Conservation (phyloP, 345 rosid species). For the Hibiscus tridactylites region DNA sequence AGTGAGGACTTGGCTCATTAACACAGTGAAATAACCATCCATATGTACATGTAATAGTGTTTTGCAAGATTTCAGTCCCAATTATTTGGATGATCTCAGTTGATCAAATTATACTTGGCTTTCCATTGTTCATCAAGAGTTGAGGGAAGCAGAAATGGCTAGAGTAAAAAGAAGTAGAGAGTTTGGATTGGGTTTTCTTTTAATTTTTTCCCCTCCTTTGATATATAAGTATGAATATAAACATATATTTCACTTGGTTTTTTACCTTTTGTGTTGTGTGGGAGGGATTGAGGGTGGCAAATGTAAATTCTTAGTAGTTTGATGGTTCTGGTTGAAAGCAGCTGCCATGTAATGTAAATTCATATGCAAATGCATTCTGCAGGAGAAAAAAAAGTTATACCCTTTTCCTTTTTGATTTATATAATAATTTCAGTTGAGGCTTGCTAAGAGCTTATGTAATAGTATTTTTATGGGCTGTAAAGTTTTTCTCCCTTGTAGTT, state of each 20-base stretch:
- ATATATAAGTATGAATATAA: background rate
- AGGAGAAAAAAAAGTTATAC: background rate
- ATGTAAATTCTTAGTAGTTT: slow-evolving; percentile 55
- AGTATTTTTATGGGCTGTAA: no score
- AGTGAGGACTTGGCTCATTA: slow-evolving; percentile 65
- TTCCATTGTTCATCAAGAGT: slow-evolving; percentile 7
- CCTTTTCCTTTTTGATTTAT: no score
- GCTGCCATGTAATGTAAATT: slow-evolving; percentile 23
- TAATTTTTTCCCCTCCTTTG: background rate
- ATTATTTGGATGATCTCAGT: slow-evolving; percentile 15
- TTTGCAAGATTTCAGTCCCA: slow-evolving; percentile 18
- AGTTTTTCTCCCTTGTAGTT: no score
- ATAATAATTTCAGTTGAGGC: no score
- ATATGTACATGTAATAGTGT: slow-evolving; percentile 23
- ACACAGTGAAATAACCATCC: slow-evolving; percentile 15
- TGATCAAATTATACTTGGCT: slow-evolving; percentile 11
- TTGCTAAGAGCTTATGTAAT: no score
- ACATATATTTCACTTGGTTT: background rate
- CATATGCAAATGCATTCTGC: slow-evolving; percentile 22
- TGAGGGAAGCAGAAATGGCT: slow-evolving; percentile 22
- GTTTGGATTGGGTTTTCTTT: slow-evolving; percentile 21
- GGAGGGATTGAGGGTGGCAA: slow-evolving; percentile 37
- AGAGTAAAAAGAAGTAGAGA: slow-evolving; percentile 15
- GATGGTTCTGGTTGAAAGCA: slow-evolving; percentile 25
- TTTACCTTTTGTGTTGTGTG: slow-evolving; percentile 17